Evolutionary conservation across 257 asterid species (phyloP).

Genomic region (Nicotiana paniculata): DNA sequence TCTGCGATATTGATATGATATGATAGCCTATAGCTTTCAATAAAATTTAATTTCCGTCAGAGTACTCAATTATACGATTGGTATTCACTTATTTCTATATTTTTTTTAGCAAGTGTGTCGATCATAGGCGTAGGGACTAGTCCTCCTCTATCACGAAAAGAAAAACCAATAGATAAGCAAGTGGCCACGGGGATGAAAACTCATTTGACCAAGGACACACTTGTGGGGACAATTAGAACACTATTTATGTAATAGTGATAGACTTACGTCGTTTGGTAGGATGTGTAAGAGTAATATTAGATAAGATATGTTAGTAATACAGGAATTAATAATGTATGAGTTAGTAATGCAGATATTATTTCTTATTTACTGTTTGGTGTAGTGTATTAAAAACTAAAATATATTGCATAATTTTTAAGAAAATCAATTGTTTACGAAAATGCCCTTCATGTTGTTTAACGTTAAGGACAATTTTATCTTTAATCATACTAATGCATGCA

Average conservation of each 20-base stretch:
- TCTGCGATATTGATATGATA: constrained; percentile 3
- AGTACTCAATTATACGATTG: background rate
- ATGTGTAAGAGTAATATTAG: no score
- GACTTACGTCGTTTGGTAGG: no score
- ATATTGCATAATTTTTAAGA: no score
- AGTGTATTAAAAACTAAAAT: no score
- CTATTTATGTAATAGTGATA: background rate
- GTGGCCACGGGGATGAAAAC: background rate
- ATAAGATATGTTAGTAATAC: no score
- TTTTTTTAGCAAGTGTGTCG: background rate
- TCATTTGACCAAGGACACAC: background rate
- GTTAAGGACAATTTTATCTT: no score
- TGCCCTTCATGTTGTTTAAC: no score
- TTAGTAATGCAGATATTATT: no score
- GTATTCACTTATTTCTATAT: background rate
- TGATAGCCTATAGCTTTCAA: constrained; percentile 19
- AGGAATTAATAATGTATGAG: fast-evolving
- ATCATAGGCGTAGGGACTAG: background rate
- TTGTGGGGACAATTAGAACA: constrained; percentile 3
- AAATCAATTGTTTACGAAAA: no score
- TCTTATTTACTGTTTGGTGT: no score
- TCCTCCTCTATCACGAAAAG: background rate
- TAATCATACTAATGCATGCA: no score
- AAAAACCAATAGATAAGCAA: constrained; percentile 2
- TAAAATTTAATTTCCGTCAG: background rate